Evolutionary conservation across 139 green algal genomes (phyloP).

Genomic region (Trebouxia sp.): DNA sequence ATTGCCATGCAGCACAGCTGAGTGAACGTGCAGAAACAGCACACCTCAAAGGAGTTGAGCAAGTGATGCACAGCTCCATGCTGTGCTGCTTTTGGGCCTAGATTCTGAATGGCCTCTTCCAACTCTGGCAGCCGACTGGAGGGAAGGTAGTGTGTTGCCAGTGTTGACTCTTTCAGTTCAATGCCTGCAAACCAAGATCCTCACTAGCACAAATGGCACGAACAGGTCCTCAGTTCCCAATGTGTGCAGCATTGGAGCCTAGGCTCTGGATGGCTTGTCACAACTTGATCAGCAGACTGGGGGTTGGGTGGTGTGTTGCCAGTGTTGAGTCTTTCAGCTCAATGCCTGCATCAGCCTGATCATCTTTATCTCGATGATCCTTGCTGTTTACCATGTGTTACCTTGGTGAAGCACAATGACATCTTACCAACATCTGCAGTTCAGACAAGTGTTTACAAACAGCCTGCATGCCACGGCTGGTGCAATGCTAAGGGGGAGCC

Average conservation of each 20-base stretch:
- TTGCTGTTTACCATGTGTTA: too few relatives aligned
- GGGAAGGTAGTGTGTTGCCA: conserved; percentile 88
- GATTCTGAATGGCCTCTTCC: conserved; percentile 40
- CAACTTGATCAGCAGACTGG: conserved; percentile 50
- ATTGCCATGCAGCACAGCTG: too few relatives aligned
- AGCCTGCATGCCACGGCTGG: too few relatives aligned
- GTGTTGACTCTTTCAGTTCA: conserved; percentile 64
- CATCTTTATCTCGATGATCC: too few relatives aligned
- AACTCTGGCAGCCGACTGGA: conserved; percentile 55
- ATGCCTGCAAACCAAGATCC: conserved; percentile 45
- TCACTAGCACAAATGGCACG: too few relatives aligned
- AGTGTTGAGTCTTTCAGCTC: conserved; percentile 72
- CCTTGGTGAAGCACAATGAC: not conserved
- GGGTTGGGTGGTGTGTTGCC: conserved; percentile 85
- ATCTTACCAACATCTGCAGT: not conserved
- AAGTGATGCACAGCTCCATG: conserved; percentile 13
- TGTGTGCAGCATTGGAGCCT: conserved; percentile 18
- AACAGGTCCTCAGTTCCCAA: too few relatives aligned
- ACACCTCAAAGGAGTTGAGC: conserved; percentile 35
- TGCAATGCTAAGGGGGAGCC: too few relatives aligned
- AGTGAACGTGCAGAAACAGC: too few relatives aligned
- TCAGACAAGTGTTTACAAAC: not conserved
- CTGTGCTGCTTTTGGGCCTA: conserved; percentile 25
- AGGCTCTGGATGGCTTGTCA: conserved; percentile 42
- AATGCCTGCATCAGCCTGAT: conserved; percentile 62